Evolutionary conservation across 2,329 filamentous ascomycete species (phyloP).

Genomic region (Calycina herbarum): DNA sequence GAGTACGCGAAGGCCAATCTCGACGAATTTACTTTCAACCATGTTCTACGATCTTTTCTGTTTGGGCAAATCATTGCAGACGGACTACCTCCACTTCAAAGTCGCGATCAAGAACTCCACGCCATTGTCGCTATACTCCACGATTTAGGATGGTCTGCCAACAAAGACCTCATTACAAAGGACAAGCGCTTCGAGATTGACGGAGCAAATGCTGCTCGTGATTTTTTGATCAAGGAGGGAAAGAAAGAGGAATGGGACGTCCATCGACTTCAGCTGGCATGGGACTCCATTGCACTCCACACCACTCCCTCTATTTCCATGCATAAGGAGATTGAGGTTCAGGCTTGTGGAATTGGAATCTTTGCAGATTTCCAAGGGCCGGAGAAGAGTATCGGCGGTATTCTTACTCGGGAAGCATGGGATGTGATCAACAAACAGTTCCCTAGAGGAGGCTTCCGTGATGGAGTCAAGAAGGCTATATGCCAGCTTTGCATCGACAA

Average conservation of each 20-base stretch:
- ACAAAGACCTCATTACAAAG: conserved; percentile 39
- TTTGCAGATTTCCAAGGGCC: conserved; percentile 17
- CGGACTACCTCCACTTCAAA: not conserved
- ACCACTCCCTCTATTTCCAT: conserved; percentile 39
- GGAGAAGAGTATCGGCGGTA: conserved; percentile 26
- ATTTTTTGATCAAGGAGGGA: conserved; percentile 39
- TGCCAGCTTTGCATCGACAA: conserved; percentile 40
- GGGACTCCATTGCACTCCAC: conserved; percentile 44
- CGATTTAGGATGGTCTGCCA: conserved; percentile 45
- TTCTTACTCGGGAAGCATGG: conserved; percentile 33
- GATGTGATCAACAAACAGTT: conserved; percentile 34
- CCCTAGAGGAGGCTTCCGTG: conserved; percentile 37
- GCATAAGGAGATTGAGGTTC: conserved; percentile 46
- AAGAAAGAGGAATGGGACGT: conserved; percentile 40
- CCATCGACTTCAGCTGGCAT: conserved; percentile 40
- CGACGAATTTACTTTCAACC: conserved; percentile 40
- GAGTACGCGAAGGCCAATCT: conserved; percentile 35
- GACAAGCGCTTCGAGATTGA: conserved; percentile 54
- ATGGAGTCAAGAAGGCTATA: conserved; percentile 36
- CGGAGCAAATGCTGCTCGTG: conserved; percentile 46
- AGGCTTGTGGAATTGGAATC: not conserved
- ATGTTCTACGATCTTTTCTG: conserved; percentile 42
- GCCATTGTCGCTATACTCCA: conserved; percentile 44
- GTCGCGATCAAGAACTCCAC: conserved; percentile 24
- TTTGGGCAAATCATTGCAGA: conserved; percentile 30